Base-by-base conservation (phyloP, 306 rosid species). In the Quercus engelmannii region DNA sequence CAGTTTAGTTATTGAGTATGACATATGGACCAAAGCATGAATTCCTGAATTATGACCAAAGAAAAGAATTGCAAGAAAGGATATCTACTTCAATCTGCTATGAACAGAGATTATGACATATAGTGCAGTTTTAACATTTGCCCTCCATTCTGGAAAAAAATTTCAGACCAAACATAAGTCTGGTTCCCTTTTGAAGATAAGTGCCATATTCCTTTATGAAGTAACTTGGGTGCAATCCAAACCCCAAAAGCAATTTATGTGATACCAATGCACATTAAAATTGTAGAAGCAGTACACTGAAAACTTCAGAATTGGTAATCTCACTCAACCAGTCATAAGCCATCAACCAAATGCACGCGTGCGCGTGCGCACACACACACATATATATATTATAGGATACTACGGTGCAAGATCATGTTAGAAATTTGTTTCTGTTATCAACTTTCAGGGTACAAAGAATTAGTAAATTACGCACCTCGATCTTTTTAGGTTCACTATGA, bases 401-500 rank as follows among this genome's bases (percentile, higher is more conserved):
- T 19, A 67, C 2, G 13, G n/a, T 63, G 46, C 49, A 65, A 26
- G 49, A 65, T 19, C 72, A 12, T 6, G 35, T 10, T 18, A 19
- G n/a, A 19, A 7, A 19, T 30, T 63, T 63, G 11, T 28, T 63
- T 21, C 55, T 20, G 35, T 46, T 71, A 25, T 26, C 11, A 28
- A 18, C 25, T 20, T 80, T 52, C 26, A 54, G 41, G 74, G 72
- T 65, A 55, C 63, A 70, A 63, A 74, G 54, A 75, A 79, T 49
- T 49, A 49, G 54, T 12, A 13, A 49, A 49, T 74, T 54, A 49
- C 80, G 20, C 68, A 91, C 98, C 97, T 86, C 87, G 76, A 63
- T 80, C 83, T 85, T 89, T 81, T 63, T 89, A 84, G 85, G 79
- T 38, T 81, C 89, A 76, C 83, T 77, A 84, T 61, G 89, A 75